phyloP scores from a whole-genome alignment of 1,284 basidiomycete genomes.

The Malassezia arunalokei region DNA sequence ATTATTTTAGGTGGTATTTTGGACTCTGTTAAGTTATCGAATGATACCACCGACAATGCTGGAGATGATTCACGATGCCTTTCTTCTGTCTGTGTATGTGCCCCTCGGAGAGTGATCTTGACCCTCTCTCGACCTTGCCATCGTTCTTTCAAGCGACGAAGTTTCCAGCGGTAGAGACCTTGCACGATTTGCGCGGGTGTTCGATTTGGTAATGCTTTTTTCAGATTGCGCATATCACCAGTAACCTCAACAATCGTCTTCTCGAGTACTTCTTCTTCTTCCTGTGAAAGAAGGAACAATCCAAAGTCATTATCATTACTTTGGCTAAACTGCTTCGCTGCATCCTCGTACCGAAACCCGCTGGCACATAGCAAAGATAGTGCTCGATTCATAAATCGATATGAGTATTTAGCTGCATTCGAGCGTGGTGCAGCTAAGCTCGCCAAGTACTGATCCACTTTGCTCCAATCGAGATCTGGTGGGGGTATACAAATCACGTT shows the following conservation, averaged over 20 bases:
- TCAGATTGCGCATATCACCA: conserved; percentile 64
- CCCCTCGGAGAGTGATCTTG: conserved; percentile 1
- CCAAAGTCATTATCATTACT: conserved; percentile 42
- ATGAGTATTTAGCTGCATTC: conserved; percentile 51
- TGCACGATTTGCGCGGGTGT: conserved; percentile 65
- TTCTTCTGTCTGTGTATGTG: not conserved
- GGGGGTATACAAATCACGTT: conserved; percentile 53
- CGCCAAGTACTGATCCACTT: conserved; percentile 63
- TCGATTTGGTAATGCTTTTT: conserved; percentile 61
- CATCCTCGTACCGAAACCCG: not conserved
- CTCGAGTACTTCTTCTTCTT: conserved; percentile 64
- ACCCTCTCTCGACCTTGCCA: not conserved
- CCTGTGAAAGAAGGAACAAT: conserved; percentile 53
- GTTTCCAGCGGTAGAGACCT: conserved; percentile 75
- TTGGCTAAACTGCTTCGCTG: not conserved
- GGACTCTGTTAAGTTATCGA: not conserved
- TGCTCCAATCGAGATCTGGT: conserved; percentile 20
- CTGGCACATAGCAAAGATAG: conserved; percentile 59
- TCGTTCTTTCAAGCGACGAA: conserved; percentile 47
- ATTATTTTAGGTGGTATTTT: not conserved
- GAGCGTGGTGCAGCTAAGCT: conserved; percentile 41
- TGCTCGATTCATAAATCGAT: conserved; percentile 73
- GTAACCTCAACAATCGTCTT: conserved; percentile 60
- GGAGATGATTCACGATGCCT: conserved; percentile 4
- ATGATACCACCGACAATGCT: not conserved